A percentile compares a stretch with the other conserved stretches of the same genome.
phyloP scores from a whole-genome alignment of 1,284 basidiomycete species.

The Polyporus tsugae region DNA sequence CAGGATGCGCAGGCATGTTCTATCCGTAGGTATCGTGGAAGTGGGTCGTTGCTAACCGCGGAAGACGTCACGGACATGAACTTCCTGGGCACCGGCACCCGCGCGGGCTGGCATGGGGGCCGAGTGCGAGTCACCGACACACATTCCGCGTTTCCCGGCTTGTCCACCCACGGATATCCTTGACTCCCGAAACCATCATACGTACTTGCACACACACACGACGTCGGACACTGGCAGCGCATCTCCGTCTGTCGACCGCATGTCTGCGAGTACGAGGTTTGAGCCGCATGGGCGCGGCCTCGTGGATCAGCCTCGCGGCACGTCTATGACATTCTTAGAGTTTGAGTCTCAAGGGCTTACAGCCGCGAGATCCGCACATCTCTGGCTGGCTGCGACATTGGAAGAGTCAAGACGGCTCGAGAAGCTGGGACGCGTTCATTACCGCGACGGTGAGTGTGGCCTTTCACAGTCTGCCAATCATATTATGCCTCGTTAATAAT shows the following conservation, averaged over 20 bases:
- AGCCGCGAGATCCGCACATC: not conserved
- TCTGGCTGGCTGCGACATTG: not conserved
- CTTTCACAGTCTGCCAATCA: not conserved
- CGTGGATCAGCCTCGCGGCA: conserved; percentile 5
- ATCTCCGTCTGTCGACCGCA: not conserved
- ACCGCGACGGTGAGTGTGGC: not conserved
- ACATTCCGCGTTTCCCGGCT: not conserved
- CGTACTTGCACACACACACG: not conserved
- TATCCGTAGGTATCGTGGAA: not conserved
- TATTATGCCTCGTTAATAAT: not conserved
- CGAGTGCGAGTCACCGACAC: not conserved
- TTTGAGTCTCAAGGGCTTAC: not conserved
- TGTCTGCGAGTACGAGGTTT: not conserved
- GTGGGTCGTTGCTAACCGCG: not conserved
- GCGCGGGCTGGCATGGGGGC: not conserved
- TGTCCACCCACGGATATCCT: not conserved
- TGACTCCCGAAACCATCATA: not conserved
- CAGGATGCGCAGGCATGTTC: not conserved
- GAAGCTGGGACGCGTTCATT: not conserved
- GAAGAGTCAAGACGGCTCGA: not conserved
- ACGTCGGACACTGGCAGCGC: not conserved
- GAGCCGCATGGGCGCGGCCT: conserved; percentile 7
- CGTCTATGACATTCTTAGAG: not conserved
- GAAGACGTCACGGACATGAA: not conserved
- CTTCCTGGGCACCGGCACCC: not conserved